Percentiles rank a stretch among this genome's conserved stretches.
phyloP scores from a whole-genome alignment of 2,329 filamentous ascomycete species.

The Aspergillus calidoustus region DNA sequence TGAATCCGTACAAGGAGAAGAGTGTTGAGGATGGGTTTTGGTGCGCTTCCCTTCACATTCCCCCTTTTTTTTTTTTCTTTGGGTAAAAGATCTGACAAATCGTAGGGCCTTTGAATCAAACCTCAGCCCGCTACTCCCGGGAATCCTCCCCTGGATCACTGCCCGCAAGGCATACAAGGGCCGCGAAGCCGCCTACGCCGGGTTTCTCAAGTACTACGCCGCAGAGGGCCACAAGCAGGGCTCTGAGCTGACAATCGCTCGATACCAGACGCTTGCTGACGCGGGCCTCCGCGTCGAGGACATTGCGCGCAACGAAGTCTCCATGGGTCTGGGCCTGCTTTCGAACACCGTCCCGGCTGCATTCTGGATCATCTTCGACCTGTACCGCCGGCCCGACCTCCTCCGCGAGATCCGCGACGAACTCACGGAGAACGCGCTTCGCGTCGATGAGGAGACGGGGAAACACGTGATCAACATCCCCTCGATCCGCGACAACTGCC shows the following conservation, averaged over 20 bases:
- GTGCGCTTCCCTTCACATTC: not conserved
- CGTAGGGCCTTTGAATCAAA: slow-evolving; percentile 46
- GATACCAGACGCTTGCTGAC: slow-evolving; percentile 22
- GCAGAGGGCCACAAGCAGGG: slow-evolving; percentile 43
- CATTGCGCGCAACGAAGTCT: slow-evolving; percentile 33
- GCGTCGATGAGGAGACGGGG: slow-evolving; percentile 22
- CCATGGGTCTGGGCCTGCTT: slow-evolving; percentile 40
- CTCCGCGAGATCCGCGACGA: slow-evolving; percentile 49
- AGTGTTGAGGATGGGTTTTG: slow-evolving; percentile 17
- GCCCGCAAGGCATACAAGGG: slow-evolving; percentile 45
- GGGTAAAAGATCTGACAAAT: not conserved
- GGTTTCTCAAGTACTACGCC: slow-evolving; percentile 48
- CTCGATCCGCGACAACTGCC: slow-evolving; percentile 39
- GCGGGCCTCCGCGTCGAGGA: slow-evolving; percentile 27
- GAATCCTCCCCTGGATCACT: slow-evolving; percentile 41
- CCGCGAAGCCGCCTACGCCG: slow-evolving; percentile 40
- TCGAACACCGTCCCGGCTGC: slow-evolving; percentile 49
- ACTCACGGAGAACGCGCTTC: slow-evolving; percentile 35
- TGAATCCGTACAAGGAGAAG: slow-evolving; percentile 33
- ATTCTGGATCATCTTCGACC: slow-evolving; percentile 53
- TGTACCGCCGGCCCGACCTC: slow-evolving; percentile 47
- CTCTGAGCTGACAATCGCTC: slow-evolving; percentile 27
- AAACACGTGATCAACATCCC: slow-evolving; percentile 37
- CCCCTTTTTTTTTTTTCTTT: too few relatives aligned
- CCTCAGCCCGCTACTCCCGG: slow-evolving; percentile 34